Base-by-base conservation (phyloP, 768 basidiomycete species). In the Boletus speciosus region DNA sequence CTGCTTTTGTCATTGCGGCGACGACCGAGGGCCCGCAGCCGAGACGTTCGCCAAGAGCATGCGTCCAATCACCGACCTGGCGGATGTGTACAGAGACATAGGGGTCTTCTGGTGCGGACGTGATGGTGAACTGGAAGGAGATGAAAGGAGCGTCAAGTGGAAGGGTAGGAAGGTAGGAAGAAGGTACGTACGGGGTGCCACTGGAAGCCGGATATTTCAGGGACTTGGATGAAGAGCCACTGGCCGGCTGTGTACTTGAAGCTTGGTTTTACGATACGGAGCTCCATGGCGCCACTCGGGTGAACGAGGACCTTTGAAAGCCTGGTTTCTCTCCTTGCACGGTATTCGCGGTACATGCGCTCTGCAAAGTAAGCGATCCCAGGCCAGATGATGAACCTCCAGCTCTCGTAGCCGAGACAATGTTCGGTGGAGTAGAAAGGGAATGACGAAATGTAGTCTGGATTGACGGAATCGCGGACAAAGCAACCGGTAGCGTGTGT, bases 401-500 rank as follows among this genome's bases (percentile, higher is more conserved):
- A 96, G 66, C 88, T 92, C 54, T 83, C 72, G 73, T 98, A 98
- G 6, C 94, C 94, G 55, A 96, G 80, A 66, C 94, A 98, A 63
- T 92, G 86, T n/a, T 86, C 68, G 0, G 88, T 85, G 19, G 81
- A 80, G 75, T 95, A 95, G 79, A 93, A 96, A 0, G 93, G 93
- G 81, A 95, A 96, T 1, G 76, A 69, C 1, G 68, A 4, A 53
- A 74, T 85, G 68, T 81, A 84, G 58, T 83, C 87, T n/a, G 93
- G 91, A 34, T 84, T 69, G 15, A 76, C 74, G n/a, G 81, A 77
- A 68, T 93, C 92, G 45, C 94, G 92, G 54, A 98, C 94, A 72
- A 98, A 98, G 72, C 94, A 98, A 5, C 94, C 93, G 51, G 88
- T 88, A 9, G 93, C 93, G 69, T 95, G 93, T 21, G 89, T 81